Conservation (phyloP, 495 filamentous ascomycete genomes). For the Glonium stellatum region DNA sequence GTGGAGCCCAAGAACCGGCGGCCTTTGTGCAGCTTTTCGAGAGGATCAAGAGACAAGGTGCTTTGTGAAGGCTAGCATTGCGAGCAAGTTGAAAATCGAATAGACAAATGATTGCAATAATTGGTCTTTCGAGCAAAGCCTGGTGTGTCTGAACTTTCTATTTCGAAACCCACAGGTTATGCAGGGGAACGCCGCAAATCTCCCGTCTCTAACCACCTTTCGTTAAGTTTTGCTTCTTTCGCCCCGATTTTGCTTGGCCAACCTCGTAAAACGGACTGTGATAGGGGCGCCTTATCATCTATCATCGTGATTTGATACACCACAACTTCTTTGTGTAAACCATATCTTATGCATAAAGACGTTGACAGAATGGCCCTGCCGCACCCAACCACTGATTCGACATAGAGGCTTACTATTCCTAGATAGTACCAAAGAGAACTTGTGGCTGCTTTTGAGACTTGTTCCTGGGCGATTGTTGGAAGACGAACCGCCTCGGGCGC, state of each 20-base stretch:
- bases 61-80: not conserved
- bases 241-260: not conserved
- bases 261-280: not conserved
- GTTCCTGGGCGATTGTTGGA: not conserved
- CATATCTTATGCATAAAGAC: not conserved
- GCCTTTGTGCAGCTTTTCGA: slow-evolving; percentile 36
- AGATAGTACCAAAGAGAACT: not conserved
- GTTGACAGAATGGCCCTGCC: not conserved
- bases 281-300: not conserved
- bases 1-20: slow-evolving; percentile 36
- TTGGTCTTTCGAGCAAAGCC: not conserved
- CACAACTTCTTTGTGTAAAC: not conserved
- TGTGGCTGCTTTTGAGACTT: no score
- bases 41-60: slow-evolving; percentile 31
- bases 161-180: not conserved
- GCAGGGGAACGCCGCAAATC: slow-evolving; percentile 2
- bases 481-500: not conserved
- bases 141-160: not conserved
- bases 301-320: slow-evolving; percentile 3
- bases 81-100: not conserved
- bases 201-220: not conserved
- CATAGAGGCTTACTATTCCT: not conserved
- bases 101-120: not conserved
- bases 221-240: slow-evolving; percentile 5
- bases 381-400: not conserved